A percentile compares a stretch with the other conserved stretches of the same genome.
phyloP scores from a whole-genome alignment of 2,329 filamentous ascomycete species.

The Dendryphion nanum region DNA sequence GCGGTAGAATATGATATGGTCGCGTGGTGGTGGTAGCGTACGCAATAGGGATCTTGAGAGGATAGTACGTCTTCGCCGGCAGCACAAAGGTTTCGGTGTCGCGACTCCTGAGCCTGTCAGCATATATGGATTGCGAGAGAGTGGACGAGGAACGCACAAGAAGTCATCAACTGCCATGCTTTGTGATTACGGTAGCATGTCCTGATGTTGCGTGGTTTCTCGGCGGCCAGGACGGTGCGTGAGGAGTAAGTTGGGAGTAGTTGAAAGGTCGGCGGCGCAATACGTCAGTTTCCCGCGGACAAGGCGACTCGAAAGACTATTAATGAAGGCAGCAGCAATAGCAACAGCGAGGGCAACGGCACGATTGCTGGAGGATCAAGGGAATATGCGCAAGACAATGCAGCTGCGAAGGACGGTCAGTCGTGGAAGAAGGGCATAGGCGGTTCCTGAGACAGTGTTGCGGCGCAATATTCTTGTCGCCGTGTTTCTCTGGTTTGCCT shows the following conservation, averaged over 20 bases:
- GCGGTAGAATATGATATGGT: slow-evolving; percentile 1
- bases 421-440: too few species aligned
- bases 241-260: too few species aligned
- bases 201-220: slow-evolving; percentile 27
- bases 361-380: too few species aligned
- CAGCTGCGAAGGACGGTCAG: not conserved
- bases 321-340: not conserved
- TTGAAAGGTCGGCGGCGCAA: too few species aligned
- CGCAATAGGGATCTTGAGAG: slow-evolving; percentile 50
- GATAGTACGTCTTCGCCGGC: slow-evolving; percentile 47
- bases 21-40: slow-evolving; percentile 12
- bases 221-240: slow-evolving; percentile 10
- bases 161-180: slow-evolving; percentile 42
- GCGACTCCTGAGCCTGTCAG: slow-evolving; percentile 40
- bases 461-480: not conserved
- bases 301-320: not conserved
- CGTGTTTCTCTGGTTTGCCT: not conserved
- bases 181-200: slow-evolving; percentile 19
- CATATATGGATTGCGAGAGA: slow-evolving; percentile 1
- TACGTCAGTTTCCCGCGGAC: slow-evolving; percentile 10
- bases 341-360: too few species aligned
- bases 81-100: slow-evolving; percentile 48
- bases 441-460: too few species aligned
- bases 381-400: too few species aligned
- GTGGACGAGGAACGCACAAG: slow-evolving; percentile 17